These are phyloP conservation scores for Podospora fimiseda DNA, from an alignment of 495 filamentous ascomycete species.

Conservation along the genomic window DNA sequence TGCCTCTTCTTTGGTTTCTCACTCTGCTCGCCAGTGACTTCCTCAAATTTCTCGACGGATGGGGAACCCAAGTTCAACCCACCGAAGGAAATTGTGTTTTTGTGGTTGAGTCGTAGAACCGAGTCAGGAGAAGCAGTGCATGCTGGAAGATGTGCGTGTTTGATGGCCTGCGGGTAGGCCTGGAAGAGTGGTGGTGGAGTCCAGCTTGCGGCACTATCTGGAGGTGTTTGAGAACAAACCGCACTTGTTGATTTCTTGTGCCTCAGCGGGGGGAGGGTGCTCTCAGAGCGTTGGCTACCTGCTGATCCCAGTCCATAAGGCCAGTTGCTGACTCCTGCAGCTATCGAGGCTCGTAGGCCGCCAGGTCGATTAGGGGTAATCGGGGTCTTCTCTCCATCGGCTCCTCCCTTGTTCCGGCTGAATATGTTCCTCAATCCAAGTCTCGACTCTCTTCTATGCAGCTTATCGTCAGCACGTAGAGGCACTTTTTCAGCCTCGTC, in stretches of 20 bases:
- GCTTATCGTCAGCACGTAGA: constrained; percentile 23
- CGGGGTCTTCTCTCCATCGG: constrained; percentile 22
- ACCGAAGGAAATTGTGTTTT: constrained; percentile 38
- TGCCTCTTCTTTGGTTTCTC: constrained; percentile 39
- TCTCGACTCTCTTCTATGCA: constrained; percentile 41
- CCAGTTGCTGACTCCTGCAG: constrained; percentile 33
- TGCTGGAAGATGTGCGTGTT: constrained; percentile 46
- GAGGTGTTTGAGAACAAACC: constrained; percentile 19
- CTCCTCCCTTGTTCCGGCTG: constrained; percentile 28
- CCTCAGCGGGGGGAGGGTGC: constrained; percentile 30
- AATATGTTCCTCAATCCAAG: constrained; percentile 46
- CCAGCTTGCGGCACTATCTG: constrained; percentile 44
- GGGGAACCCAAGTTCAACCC: constrained; percentile 25
- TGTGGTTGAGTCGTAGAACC: constrained; percentile 57
- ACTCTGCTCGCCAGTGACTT: constrained; percentile 22
- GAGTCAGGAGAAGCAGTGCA: constrained; percentile 47
- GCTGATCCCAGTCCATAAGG: constrained; percentile 29
- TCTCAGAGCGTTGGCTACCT: constrained; percentile 32
- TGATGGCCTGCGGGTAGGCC: constrained; percentile 78
- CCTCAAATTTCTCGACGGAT: constrained; percentile 18
- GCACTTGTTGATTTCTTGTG: constrained; percentile 32
- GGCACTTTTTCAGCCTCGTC: constrained; percentile 21
- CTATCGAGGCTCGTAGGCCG: constrained; percentile 39
- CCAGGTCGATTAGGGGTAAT: constrained; percentile 21
- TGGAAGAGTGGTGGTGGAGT: constrained; percentile 80